phyloP scores from a whole-genome alignment of 108 stramenopile genomes.

The Seminavis robusta region DNA sequence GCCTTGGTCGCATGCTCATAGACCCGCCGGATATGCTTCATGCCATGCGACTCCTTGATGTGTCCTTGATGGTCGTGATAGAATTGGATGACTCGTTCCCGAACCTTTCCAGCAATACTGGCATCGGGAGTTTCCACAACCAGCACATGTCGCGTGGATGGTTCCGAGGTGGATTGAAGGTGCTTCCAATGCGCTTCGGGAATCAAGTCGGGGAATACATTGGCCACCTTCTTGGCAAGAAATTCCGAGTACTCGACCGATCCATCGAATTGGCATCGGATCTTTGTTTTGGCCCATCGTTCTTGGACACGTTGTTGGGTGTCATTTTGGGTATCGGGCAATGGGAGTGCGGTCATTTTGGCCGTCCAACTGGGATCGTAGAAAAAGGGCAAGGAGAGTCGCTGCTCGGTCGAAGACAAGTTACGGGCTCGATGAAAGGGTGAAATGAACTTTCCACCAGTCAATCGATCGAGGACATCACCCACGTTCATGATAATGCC shows the following conservation, averaged over 20 bases:
- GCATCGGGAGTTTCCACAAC: not conserved
- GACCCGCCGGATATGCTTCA: constrained; percentile 46
- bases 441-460: not conserved
- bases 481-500: constrained; percentile 2
- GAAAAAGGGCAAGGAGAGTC: not conserved
- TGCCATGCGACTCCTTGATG: constrained; percentile 61
- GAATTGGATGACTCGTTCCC: too few species aligned
- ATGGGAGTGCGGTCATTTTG: not conserved
- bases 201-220: not conserved
- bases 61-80: too few species aligned
- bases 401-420: not conserved
- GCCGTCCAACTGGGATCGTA: constrained; percentile 1
- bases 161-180: not conserved
- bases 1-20: constrained; percentile 45
- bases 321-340: too few species aligned
- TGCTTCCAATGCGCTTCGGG: not conserved
- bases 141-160: not conserved
- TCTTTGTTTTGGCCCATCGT: too few species aligned
- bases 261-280: not conserved
- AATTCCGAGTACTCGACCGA: not conserved
- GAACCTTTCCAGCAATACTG: too few species aligned
- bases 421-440: not conserved
- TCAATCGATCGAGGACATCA: constrained; percentile 2
- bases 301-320: too few species aligned
- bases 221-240: constrained; percentile 3